phyloP scores from a whole-genome alignment of 208 protist species.

The Wallacemonas rigidus region DNA sequence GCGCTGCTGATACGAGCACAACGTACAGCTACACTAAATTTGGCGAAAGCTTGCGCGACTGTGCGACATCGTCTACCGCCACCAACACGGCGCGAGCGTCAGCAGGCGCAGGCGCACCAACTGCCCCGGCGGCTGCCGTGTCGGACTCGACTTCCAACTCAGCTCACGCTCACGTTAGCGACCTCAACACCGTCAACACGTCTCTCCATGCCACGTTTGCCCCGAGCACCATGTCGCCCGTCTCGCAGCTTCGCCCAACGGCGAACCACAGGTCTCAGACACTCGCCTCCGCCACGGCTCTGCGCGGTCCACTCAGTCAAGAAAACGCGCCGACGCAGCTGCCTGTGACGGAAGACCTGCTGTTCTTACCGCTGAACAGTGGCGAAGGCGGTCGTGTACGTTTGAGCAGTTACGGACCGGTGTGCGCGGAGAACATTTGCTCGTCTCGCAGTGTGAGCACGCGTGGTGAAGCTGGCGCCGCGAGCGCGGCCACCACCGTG shows the following conservation, averaged over 20 bases:
- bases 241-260: neutral
- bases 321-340: neutral
- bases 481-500: too few species aligned
- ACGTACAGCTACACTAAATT: too few species aligned
- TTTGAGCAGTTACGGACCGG: neutral
- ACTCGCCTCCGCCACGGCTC: neutral
- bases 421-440: neutral
- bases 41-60: too few species aligned
- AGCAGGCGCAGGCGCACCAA: too few species aligned
- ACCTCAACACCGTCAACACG: neutral
- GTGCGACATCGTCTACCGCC: too few species aligned
- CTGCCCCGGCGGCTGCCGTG: neutral
- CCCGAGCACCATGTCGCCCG: neutral
- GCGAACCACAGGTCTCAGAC: neutral
- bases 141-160: neutral
- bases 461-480: too few species aligned
- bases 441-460: too few species aligned
- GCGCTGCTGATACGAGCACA: too few species aligned
- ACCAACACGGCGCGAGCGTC: too few species aligned
- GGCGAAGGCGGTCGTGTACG: neutral
- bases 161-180: neutral
- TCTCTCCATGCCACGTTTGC: conserved; percentile 12
- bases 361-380: neutral
- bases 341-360: neutral
- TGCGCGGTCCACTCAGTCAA: neutral